Evolutionary conservation across 768 basidiomycete genomes (phyloP).

Genomic region (Boletus barrowsii): DNA sequence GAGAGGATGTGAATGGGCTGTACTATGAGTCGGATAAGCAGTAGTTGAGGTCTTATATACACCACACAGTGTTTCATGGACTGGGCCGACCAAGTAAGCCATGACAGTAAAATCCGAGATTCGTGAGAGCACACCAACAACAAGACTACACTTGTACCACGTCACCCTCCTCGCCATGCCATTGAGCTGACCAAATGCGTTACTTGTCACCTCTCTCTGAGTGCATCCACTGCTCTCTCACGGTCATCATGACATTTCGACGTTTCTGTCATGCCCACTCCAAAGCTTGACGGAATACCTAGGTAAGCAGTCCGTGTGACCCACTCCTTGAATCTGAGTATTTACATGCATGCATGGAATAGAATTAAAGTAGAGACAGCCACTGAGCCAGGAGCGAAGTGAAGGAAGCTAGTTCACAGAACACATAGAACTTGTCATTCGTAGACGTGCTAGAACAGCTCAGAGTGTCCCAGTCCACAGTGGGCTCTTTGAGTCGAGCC

Average conservation of each 20-base stretch:
- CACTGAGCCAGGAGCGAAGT: slow-evolving; percentile 47
- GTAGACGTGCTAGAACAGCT: slow-evolving; percentile 63
- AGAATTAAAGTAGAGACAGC: slow-evolving; percentile 24
- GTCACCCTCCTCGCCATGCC: no score
- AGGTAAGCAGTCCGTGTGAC: slow-evolving; percentile 7
- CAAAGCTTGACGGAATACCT: slow-evolving; percentile 11
- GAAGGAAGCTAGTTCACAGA: slow-evolving; percentile 45
- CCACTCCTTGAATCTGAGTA: background rate
- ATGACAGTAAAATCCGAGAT: no score
- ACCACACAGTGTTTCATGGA: no score
- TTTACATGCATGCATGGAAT: slow-evolving; percentile 5
- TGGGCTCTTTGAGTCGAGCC: background rate
- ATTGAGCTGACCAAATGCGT: slow-evolving; percentile 28
- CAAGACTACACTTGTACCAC: no score
- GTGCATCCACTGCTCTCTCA: slow-evolving; percentile 1
- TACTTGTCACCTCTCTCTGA: slow-evolving; percentile 4
- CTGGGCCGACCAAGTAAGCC: no score
- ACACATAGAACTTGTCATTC: slow-evolving; percentile 44
- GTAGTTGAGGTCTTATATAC: no score
- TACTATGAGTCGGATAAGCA: no score
- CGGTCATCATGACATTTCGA: background rate
- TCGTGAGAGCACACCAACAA: no score
- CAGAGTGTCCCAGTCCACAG: slow-evolving; percentile 42
- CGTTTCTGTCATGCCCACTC: slow-evolving; percentile 11
- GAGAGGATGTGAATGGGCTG: no score